Percentiles rank a stretch among this genome's conserved stretches.
These are phyloP conservation scores for Penicillium thymicola DNA, from an alignment of 2,329 filamentous ascomycete genomes.

Conservation along the genomic window DNA sequence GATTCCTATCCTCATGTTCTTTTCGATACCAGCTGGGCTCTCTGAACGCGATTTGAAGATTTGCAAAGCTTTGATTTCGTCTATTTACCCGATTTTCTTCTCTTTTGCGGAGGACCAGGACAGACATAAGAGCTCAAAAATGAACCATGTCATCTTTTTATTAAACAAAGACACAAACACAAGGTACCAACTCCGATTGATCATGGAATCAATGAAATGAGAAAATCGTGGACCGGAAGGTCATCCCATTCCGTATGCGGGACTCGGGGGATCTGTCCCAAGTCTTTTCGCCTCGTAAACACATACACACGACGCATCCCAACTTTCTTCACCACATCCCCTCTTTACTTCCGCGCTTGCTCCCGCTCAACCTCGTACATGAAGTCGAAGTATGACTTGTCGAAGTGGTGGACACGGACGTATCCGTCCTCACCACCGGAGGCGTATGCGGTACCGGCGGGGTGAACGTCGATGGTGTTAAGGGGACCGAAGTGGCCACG, in stretches of 20 bases:
- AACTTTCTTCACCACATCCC: constrained; percentile 19
- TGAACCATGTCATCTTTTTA: constrained; percentile 34
- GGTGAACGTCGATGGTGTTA: constrained; percentile 93
- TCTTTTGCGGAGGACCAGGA: constrained; percentile 12
- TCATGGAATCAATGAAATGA: constrained; percentile 40
- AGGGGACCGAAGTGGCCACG: constrained; percentile 94
- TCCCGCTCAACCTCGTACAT: constrained; percentile 98
- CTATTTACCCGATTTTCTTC: constrained; percentile 25
- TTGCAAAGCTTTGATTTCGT: constrained; percentile 26
- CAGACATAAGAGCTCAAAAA: constrained; percentile 20
- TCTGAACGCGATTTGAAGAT: constrained; percentile 10
- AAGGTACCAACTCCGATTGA: constrained; percentile 41
- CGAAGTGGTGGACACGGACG: constrained; percentile 96
- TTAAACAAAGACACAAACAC: constrained; percentile 34
- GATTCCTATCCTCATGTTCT: neutral
- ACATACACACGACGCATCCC: constrained; percentile 34
- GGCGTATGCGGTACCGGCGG: constrained; percentile 86
- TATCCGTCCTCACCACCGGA: constrained; percentile 98
- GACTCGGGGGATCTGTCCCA: constrained; percentile 23
- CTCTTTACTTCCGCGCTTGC: constrained; percentile 46
- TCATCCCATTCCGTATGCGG: constrained; percentile 30
- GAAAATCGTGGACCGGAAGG: constrained; percentile 34
- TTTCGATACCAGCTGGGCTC: too few relatives aligned
- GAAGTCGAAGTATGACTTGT: constrained; percentile 98
- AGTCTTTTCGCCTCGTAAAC: constrained; percentile 36